Base-by-base conservation (phyloP, 2,329 filamentous ascomycete genomes). In the Sphaerostilbella broomeana region DNA sequence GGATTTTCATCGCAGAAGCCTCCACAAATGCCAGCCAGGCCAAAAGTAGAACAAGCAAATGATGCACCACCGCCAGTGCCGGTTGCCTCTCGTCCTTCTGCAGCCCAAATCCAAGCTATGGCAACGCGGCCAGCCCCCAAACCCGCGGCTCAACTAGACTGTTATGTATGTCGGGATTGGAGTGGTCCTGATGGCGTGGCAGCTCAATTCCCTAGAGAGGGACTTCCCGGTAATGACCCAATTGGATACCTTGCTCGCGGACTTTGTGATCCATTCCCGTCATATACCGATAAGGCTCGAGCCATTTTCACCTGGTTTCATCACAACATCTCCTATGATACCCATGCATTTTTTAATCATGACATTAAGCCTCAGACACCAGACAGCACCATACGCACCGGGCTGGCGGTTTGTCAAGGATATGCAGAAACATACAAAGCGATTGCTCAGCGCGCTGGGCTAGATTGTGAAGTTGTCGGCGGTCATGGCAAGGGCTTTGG, bases 221-320 rank as follows among this genome's bases (percentile, higher is more conserved):
- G 78, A 1, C 72, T 95, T 13, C 86, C 86, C 4, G 65, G 69
- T 13, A 62, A 68, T 12, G 72, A 78, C 30, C 79, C 83, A 0
- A 68, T 92, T 4, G 77, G 73, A 15, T 85, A 85, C 65, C 72
- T 98, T 17, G 88, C 89, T 0, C 73, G 77, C 36, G 77, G 84
- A 36, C 74, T 97, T 15, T 94, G 87, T 42, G 69, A 73, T 4
- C 83, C 84, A 0, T 95, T 97, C 55, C 64, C 78, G 1, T 95
- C 86, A 1, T 65, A 69, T 2, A 95, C 90, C 0, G 90, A 97
- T 61, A 95, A 95, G 65, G 90, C 92, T 3, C 76, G 92, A 19
- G 87, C 80, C 2, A 86, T 98, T 44, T 97, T 97, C 58, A 86
- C 85, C 1, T 98, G 92, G 92, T 79, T 89, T 27, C 90, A 97